Base-by-base conservation (phyloP, 1,139 yeast species). In the Barnettozyma hawaiiensis region DNA sequence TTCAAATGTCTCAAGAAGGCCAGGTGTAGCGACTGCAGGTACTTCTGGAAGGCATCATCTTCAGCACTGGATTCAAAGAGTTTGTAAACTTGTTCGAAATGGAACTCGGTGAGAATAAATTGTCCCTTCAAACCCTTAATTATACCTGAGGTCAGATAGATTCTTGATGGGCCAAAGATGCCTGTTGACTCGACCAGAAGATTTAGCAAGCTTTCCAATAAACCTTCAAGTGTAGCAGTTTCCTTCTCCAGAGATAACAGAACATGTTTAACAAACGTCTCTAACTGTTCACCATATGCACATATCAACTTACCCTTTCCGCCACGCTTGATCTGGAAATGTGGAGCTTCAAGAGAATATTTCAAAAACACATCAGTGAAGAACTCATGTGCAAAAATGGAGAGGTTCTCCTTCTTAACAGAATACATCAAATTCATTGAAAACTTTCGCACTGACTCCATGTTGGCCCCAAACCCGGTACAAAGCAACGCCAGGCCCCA, bases 401-500 rank as follows among this genome's bases (percentile, higher is more conserved):
- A 40, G 5, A 49, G 50, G 42, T 83, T 63, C 48, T 74, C 70
- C 14, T 70, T 60, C 7, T 64, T 52, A 4, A 85, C 66, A 3
- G 75, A 66, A 36, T 85, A 68, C 36, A 86, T 65, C 38, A 85
- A 60, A 7, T 71, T 69, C 48, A 83, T 64, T 1, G 86, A 67
- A 53, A 78, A 80, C 50, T 76, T 79, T 44, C 94, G 69, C 1
- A 89, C 89, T 7, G 90, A 75, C 44, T 87, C 96, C 78, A 83
- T 79, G 0, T 89, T 73, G 0, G 95, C 89, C 42, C 69, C 74
- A 49, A 87, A 71, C 0, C 95, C 96, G 5, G 90, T 81, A 1
- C 89, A 74, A 5, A 89, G 66, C 18, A 89, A 64, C 8, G 85
- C 71, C 49, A 85, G 67, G 0, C 85, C 83, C 95, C 96, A 89